Percentiles rank a stretch among this genome's conserved stretches.
Conservation (phyloP, 2,329 filamentous ascomycete genomes). For the Fusarium xylarioides region DNA sequence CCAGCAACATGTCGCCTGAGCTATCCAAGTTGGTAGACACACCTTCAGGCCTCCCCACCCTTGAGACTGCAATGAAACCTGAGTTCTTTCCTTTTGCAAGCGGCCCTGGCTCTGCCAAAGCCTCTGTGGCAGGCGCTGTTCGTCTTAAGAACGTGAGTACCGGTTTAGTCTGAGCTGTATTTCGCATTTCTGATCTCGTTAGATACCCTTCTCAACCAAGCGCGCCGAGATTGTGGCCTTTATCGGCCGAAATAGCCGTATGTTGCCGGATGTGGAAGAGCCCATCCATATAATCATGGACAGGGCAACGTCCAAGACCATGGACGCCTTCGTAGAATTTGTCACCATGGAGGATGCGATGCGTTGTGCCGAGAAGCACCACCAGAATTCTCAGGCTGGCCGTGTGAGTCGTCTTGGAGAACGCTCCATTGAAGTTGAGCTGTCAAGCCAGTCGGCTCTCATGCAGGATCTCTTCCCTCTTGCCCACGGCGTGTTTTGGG, state of each 20-base stretch:
- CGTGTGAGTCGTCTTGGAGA: conserved; percentile 63
- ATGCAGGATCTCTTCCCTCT: conserved; percentile 71
- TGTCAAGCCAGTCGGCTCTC: conserved; percentile 64
- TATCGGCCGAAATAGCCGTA: conserved; percentile 65
- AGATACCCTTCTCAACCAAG: conserved; percentile 66
- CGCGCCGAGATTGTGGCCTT: conserved; percentile 66
- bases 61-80: conserved; percentile 49
- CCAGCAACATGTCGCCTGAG: conserved; percentile 47
- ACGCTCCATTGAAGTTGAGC: conserved; percentile 64
- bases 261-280: conserved; percentile 63
- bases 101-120: conserved; percentile 44
- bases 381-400: conserved; percentile 49
- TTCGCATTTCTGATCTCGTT: neutral
- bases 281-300: conserved; percentile 73
- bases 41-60: conserved; percentile 46
- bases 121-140: conserved; percentile 55
- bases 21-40: conserved; percentile 51
- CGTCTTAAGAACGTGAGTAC: conserved; percentile 61
- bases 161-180: neutral
- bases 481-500: conserved; percentile 65
- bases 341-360: conserved; percentile 61
- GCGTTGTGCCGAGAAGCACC: conserved; percentile 60
- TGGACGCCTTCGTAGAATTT: conserved; percentile 70
- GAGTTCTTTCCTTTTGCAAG: conserved; percentile 59
- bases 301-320: conserved; percentile 68